Base-by-base conservation (phyloP, 1,284 basidiomycete species). In the Filobasidium uniguttulatum region DNA sequence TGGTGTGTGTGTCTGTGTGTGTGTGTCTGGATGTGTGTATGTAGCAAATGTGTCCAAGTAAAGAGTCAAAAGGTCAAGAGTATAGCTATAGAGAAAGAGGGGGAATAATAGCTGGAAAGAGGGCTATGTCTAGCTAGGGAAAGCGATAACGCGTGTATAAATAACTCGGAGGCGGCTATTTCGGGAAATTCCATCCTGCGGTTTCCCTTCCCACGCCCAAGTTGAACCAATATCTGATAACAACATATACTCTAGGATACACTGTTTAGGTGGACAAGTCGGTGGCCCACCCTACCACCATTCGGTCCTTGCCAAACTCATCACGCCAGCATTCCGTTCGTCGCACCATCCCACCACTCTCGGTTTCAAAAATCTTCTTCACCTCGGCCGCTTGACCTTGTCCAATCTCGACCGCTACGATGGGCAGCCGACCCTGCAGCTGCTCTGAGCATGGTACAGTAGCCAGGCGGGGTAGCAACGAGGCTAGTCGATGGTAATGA, bases 381-480 rank as follows among this genome's bases (percentile, higher is more conserved):
- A 91, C 85, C 2, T 68, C 72, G 1, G 63, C 55, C 4, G 80
- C 83, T 69, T 93, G 88, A 12, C 73, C 73, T 19, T 78, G 71
- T 0, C 87, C 88, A 26, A 91, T 79, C 65, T 93, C 88, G 20
- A 91, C 75, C 1, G 79, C 85, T 22, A 90, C 67, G 31, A 62
- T 49, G 0, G 65, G 66, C 1, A 61, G 30, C 1, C 37, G 45
- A 15, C 19, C 8, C 36, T 56, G 50, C 57, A 19, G 55, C 57
- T 9, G 37, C n/a, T 20, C 31, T 33, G 9, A 36, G 46, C 10
- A 78, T 49, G 70, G 66, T 7, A 68, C 58, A 15, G 67, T 67
- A 22, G 83, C 36, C 17, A 69, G 68, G 29, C 62, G 61, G 2
- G 72, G 67, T 20, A 85, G 60, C 8, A 88, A 66, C 7, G 69